These are phyloP conservation scores for Astragalus glycyphyllos DNA, from an alignment of 306 rosid genomes.

Conservation along the genomic window DNA sequence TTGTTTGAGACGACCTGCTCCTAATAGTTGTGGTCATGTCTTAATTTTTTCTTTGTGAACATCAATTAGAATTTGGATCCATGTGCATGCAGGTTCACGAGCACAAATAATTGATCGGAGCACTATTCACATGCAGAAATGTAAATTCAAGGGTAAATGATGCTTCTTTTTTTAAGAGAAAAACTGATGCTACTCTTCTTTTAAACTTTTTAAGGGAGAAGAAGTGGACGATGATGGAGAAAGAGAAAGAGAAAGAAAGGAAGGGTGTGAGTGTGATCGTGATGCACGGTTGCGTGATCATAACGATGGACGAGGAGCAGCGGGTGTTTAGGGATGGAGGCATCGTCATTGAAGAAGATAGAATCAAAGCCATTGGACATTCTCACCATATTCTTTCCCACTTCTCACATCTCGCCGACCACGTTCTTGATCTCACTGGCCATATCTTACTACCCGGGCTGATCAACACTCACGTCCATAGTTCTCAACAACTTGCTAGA, in stretches of 20 bases:
- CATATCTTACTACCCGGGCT: constrained; percentile 64
- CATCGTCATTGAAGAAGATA: constrained; percentile 58
- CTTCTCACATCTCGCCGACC: constrained; percentile 50
- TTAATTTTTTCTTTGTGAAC: constrained; percentile 32
- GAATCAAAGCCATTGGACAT: constrained; percentile 64
- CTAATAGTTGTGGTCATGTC: constrained; percentile 30
- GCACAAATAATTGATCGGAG: constrained; percentile 17
- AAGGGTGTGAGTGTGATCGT: constrained; percentile 37
- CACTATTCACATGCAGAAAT: constrained; percentile 35
- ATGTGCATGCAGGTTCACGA: constrained; percentile 47
- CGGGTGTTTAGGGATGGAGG: constrained; percentile 74
- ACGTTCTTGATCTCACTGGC: constrained; percentile 58
- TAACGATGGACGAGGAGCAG: constrained; percentile 72
- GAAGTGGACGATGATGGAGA: too few species aligned
- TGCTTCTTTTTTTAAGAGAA: too few species aligned
- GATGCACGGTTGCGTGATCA: constrained; percentile 58
- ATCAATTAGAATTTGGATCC: constrained; percentile 44
- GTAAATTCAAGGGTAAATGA: background rate
- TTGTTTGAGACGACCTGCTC: too few species aligned
- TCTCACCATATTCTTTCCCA: constrained; percentile 55
- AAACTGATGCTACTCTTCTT: too few species aligned
- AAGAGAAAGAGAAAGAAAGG: background rate
- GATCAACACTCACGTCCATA: constrained; percentile 84
- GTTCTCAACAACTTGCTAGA: constrained; percentile 81
- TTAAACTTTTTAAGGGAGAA: too few species aligned